Conservation (phyloP, 2,329 filamentous ascomycete species). For the Monosporascus sp. region DNA sequence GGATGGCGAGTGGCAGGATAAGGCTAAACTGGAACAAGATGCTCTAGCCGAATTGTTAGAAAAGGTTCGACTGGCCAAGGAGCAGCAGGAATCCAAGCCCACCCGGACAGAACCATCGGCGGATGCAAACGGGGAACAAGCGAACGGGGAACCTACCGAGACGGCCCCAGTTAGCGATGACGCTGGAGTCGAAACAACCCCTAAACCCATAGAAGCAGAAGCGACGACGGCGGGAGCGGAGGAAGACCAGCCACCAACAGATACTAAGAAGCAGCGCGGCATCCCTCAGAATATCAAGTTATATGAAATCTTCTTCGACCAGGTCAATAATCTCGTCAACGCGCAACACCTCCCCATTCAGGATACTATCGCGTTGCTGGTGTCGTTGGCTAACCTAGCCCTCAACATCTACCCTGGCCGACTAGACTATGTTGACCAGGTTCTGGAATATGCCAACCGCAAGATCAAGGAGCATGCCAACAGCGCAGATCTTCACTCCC, state of each 20-base stretch:
- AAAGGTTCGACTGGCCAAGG: conserved; percentile 65
- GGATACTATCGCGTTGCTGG: conserved; percentile 87
- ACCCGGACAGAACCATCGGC: conserved; percentile 22
- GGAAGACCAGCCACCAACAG: conserved; percentile 13
- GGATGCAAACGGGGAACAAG: conserved; percentile 31
- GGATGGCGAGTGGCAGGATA: conserved; percentile 63
- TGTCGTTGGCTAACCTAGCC: conserved; percentile 89
- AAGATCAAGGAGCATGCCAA: conserved; percentile 88
- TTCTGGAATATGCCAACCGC: conserved; percentile 78
- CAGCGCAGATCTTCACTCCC: conserved; percentile 90
- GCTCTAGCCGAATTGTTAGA: conserved; percentile 74
- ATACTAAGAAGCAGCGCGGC: conserved; percentile 36
- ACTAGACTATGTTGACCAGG: conserved; percentile 92
- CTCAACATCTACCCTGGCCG: conserved; percentile 92
- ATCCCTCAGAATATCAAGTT: conserved; percentile 78
- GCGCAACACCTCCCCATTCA: conserved; percentile 87
- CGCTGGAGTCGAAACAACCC: conserved; percentile 26
- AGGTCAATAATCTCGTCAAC: conserved; percentile 90
- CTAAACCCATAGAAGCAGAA: conserved; percentile 41
- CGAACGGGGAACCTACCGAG: conserved; percentile 31
- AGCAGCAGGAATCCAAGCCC: conserved; percentile 33
- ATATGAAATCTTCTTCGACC: conserved; percentile 95
- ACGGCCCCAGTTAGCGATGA: conserved; percentile 23
- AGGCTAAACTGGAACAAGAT: conserved; percentile 75
- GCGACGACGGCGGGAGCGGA: conserved; percentile 43